Evolutionary conservation across 306 rosid genomes (phyloP).

Genomic region (Crotalaria pallida): DNA sequence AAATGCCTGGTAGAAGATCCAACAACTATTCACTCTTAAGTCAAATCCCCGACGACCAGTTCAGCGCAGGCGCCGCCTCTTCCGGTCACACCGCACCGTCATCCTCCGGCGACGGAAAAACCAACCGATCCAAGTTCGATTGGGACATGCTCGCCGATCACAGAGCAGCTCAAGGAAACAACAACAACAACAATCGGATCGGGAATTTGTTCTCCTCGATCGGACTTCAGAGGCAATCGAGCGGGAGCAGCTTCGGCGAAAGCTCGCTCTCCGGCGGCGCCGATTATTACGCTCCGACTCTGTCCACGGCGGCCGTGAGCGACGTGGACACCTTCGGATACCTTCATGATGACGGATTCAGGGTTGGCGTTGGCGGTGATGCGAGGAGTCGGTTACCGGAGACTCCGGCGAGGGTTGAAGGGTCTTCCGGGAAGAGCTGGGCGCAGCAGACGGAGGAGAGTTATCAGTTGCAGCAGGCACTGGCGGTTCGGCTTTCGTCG

Average conservation of each 20-base stretch:
- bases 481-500: conserved; percentile 79
- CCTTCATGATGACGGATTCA: conserved; percentile 51
- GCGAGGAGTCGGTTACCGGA: conserved; percentile 43
- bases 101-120: conserved; percentile 60
- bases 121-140: conserved; percentile 45
- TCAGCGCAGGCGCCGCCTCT: conserved; percentile 16
- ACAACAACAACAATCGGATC: conserved; percentile 66
- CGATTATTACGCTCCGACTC: conserved; percentile 72
- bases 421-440: conserved; percentile 83
- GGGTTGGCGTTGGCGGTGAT: conserved; percentile 35
- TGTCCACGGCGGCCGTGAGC: conserved; percentile 51
- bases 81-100: conserved; percentile 37
- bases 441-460: conserved; percentile 99
- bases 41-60: conserved; percentile 75
- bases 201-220: conserved; percentile 55
- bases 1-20: conserved; percentile 85
- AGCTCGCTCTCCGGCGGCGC: conserved; percentile 94
- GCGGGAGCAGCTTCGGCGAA: conserved; percentile 94
- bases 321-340: conserved; percentile 70
- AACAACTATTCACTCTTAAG: conserved; percentile 80
- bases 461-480: conserved; percentile 87
- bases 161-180: conserved; percentile 49
- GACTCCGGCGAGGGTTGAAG: conserved; percentile 33
- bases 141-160: conserved; percentile 73
- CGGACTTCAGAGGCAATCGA: conserved; percentile 92